Base-by-base conservation (phyloP, 2,329 filamentous ascomycete species). In the Penicillium sp. region DNA sequence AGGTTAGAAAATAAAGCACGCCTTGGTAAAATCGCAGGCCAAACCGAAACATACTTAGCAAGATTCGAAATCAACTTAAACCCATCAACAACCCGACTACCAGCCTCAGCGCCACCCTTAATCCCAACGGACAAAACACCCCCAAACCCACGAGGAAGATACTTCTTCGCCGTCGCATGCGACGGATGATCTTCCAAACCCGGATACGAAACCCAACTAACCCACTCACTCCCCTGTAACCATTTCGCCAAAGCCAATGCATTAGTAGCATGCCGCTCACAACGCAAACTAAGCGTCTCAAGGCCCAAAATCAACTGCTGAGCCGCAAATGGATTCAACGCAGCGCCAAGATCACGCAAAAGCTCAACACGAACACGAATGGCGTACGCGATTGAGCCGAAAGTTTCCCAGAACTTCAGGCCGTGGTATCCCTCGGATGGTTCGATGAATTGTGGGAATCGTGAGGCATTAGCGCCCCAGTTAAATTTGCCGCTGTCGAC, bases 11-110 rank as follows among this genome's bases (percentile, higher is more conserved):
- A 53, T 54, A 50, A 26, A 21, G 20, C 26, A 27, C 13, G 9
- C 10, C 10, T 26, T 13, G 8, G 15, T 7, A 27, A 17, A n/a
- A 26, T 10, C n/a, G 13, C 21, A 44, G 9, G 7, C 10, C 21
- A 40, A 42, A 46, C n/a, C n/a, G 8, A 45, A 32, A 64, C 71
- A 60, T 72, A 82, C 79, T 99, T 99, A 51, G 94, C 94, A 62
- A 97, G 78, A 75, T 97, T 97, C 15, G 91, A 96, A 65, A 97
- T 91, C 62, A 99, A 77, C 82, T 95, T 94, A 79, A 99, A 95
- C 62, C 86, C 86, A 74, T 99, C 94, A 46, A 97, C 94, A 26
- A 97, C 85, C 74, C 91, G 86, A 70, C 85, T 89, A 55, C 94
- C 93, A 13, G 89, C 91, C n/a, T 77, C 80, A 55, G 84, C 90